A percentile compares a stretch with the other conserved stretches of the same genome.
phyloP scores from a whole-genome alignment of 192 early-diverging fungal genomes.

The Piromyces sp. region DNA sequence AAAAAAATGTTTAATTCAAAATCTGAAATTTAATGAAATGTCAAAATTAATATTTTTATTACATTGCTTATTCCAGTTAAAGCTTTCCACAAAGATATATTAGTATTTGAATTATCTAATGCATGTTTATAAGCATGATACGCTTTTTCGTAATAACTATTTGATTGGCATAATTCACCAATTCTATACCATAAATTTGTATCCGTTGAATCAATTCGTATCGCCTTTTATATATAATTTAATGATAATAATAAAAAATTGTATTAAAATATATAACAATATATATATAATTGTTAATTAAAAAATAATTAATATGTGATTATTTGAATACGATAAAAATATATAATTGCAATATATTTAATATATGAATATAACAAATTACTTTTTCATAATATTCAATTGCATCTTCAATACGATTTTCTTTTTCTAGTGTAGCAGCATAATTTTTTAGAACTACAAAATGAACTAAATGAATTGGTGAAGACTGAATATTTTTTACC shows the following conservation, averaged over 20 bases:
- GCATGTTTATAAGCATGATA: background rate
- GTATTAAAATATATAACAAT: too few species aligned
- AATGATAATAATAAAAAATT: background rate
- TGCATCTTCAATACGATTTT: background rate
- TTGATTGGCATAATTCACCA: background rate
- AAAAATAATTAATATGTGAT: too few species aligned
- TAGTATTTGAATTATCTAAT: background rate
- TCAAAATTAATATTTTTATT: background rate
- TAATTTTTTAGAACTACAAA: background rate
- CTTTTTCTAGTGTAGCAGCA: background rate
- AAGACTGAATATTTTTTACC: background rate
- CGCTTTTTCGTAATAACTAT: background rate
- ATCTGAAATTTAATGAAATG: background rate
- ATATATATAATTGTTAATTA: too few species aligned
- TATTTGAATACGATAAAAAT: too few species aligned
- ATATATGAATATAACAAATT: too few species aligned
- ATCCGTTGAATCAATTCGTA: background rate
- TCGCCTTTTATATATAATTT: background rate
- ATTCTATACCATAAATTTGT: background rate
- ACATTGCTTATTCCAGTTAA: background rate
- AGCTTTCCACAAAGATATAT: background rate
- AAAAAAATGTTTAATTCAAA: too few species aligned
- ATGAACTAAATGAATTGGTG: background rate
- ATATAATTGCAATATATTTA: too few species aligned
- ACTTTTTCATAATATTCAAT: background rate